A percentile compares a stretch with the other conserved stretches of the same genome.
Conservation (phyloP, 78 protist species). For the Anaeramoeba flamelloides region DNA sequence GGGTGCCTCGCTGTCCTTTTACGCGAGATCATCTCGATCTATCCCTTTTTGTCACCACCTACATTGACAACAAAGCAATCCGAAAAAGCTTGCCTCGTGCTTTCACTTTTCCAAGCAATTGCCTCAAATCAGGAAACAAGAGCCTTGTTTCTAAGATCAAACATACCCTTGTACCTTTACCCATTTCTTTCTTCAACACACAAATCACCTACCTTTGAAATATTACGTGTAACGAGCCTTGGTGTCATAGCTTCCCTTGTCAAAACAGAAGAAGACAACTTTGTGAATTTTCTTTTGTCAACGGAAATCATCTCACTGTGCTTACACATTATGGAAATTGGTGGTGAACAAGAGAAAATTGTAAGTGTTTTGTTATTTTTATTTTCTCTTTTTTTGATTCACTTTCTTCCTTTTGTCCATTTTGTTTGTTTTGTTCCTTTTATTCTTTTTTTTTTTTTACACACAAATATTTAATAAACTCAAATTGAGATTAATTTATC, state of each 20-base stretch:
- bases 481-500: no score
- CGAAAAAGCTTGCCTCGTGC: constrained; percentile 76
- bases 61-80: constrained; percentile 46
- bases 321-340: constrained; percentile 93
- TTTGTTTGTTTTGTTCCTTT: no score
- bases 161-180: constrained; percentile 89
- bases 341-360: constrained; percentile 78
- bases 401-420: no score
- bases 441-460: no score
- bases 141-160: constrained; percentile 76
- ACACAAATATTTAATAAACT: no score
- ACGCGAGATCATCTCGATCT: constrained; percentile 87
- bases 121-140: constrained; percentile 93
- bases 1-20: constrained; percentile 84
- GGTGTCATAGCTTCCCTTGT: constrained; percentile 98
- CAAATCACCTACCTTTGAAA: constrained; percentile 82
- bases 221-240: constrained; percentile 85
- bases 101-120: constrained; percentile 93
- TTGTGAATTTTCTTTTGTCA: constrained; percentile 72
- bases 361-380: constrained; percentile 18
- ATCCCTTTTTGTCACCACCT: constrained; percentile 86
- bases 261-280: constrained; percentile 70
- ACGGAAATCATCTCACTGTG: constrained; percentile 96
- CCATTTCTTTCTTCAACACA: constrained; percentile 88
- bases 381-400: no score